A percentile compares a stretch with the other conserved stretches of the same genome.
Conservation (phyloP, 2,329 filamentous ascomycete genomes). For the Zymoseptoria tritici region DNA sequence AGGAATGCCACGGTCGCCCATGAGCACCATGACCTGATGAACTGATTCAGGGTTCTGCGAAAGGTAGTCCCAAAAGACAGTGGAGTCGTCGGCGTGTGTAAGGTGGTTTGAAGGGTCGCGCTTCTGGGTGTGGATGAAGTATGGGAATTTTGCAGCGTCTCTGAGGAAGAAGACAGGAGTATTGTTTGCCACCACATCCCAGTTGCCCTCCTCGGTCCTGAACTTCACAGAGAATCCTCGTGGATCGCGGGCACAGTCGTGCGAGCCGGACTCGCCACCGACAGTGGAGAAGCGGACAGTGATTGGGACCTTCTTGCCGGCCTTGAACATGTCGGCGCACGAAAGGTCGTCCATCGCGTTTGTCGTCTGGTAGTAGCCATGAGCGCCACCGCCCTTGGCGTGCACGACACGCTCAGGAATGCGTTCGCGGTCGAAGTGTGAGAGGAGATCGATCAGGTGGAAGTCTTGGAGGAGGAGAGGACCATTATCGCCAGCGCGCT, state of each 20-base stretch:
- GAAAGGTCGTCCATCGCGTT: slow-evolving; percentile 41
- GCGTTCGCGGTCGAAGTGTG: slow-evolving; percentile 45
- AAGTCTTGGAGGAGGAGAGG: slow-evolving; percentile 50
- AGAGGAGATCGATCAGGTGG: slow-evolving; percentile 43
- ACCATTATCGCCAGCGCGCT: slow-evolving; percentile 51
- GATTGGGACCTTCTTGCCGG: slow-evolving; percentile 62
- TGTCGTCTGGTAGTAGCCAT: slow-evolving; percentile 43
- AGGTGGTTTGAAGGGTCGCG: slow-evolving; percentile 63
- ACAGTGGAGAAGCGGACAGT: slow-evolving; percentile 68
- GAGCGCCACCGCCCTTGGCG: slow-evolving; percentile 44
- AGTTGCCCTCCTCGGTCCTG: slow-evolving; percentile 66
- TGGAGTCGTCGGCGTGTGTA: slow-evolving; percentile 56
- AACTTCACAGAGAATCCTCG: slow-evolving; percentile 68
- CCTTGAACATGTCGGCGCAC: slow-evolving; percentile 43
- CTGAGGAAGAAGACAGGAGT: slow-evolving; percentile 70
- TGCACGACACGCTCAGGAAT: slow-evolving; percentile 47
- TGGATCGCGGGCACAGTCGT: slow-evolving; percentile 65
- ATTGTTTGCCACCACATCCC: slow-evolving; percentile 66
- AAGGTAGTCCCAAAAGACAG: slow-evolving; percentile 60
- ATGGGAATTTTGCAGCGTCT: slow-evolving; percentile 64
- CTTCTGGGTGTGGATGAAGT: slow-evolving; percentile 70
- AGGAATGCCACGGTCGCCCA: slow-evolving; percentile 49
- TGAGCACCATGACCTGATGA: slow-evolving; percentile 48
- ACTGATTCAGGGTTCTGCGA: slow-evolving; percentile 48
- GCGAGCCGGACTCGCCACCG: slow-evolving; percentile 63